Conservation (phyloP, 306 rosid genomes). For the Cucurbita pepo region DNA sequence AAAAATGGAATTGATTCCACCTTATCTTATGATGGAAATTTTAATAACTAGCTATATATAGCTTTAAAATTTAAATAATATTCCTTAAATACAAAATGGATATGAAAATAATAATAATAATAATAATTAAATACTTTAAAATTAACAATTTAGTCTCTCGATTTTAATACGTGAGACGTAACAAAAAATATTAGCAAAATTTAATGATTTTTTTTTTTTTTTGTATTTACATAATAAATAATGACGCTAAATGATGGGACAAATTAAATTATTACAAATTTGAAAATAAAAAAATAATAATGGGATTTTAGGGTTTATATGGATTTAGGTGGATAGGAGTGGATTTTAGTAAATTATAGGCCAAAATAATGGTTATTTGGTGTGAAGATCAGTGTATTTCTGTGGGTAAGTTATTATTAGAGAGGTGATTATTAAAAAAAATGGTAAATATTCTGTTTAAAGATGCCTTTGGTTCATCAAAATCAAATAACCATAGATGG, state of each 20-base stretch:
- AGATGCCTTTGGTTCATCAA: not conserved
- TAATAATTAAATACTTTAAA: too few species aligned
- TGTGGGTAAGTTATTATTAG: not conserved
- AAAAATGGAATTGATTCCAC: not conserved
- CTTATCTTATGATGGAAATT: not conserved
- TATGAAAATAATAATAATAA: too few species aligned
- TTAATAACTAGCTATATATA: not conserved
- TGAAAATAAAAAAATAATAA: not conserved
- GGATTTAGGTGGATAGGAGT: not conserved
- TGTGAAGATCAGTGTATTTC: not conserved
- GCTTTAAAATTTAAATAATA: not conserved
- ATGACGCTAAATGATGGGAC: fast-evolving
- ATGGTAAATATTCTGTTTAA: not conserved
- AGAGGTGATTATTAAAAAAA: not conserved
- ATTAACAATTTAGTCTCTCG: too few species aligned
- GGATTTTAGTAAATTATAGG: not conserved
- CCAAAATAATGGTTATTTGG: not conserved
- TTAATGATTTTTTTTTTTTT: too few species aligned
- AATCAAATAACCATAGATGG: not conserved
- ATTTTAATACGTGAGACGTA: too few species aligned
- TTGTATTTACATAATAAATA: too few species aligned
- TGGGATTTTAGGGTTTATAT: not conserved
- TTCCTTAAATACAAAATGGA: not conserved
- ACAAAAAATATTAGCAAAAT: too few species aligned
- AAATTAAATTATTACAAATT: too few species aligned